Evolutionary conservation across 208 protist species (phyloP).

Genomic region (Balamuthia mandrillaris): DNA sequence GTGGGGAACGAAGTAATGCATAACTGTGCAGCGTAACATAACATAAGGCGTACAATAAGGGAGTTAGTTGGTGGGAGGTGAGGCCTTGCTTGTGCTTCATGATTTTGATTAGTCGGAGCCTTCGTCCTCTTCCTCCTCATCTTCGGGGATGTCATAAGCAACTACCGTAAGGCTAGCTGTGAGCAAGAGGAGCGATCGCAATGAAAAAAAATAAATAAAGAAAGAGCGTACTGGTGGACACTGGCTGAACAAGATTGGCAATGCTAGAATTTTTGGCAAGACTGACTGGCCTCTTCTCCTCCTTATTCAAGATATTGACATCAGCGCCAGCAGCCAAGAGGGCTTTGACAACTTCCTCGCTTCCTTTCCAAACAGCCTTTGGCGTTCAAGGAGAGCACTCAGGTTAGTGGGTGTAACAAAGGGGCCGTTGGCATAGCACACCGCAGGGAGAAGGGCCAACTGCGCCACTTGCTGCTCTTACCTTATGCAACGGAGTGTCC

Average conservation of each 20-base stretch:
- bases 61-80: too few relatives aligned
- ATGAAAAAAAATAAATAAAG: not conserved
- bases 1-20: too few relatives aligned
- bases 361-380: not conserved
- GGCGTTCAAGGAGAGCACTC: too few relatives aligned
- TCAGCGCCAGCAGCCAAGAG: not conserved
- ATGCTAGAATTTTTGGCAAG: not conserved
- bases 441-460: not conserved
- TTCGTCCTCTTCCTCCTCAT: not conserved
- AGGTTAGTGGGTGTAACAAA: too few relatives aligned
- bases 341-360: not conserved
- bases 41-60: too few relatives aligned
- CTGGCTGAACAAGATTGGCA: not conserved
- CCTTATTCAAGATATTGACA: not conserved
- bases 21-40: too few relatives aligned
- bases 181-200: not conserved
- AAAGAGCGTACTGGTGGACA: not conserved
- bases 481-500: not conserved
- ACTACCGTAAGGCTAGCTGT: not conserved
- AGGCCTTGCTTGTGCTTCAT: too few relatives aligned
- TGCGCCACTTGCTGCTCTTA: not conserved
- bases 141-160: not conserved
- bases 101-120: too few relatives aligned
- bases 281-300: not conserved
- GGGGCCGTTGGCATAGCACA: too few relatives aligned